Conservation (phyloP, 2,329 filamentous ascomycete species). For the Cercospora nicotianae region DNA sequence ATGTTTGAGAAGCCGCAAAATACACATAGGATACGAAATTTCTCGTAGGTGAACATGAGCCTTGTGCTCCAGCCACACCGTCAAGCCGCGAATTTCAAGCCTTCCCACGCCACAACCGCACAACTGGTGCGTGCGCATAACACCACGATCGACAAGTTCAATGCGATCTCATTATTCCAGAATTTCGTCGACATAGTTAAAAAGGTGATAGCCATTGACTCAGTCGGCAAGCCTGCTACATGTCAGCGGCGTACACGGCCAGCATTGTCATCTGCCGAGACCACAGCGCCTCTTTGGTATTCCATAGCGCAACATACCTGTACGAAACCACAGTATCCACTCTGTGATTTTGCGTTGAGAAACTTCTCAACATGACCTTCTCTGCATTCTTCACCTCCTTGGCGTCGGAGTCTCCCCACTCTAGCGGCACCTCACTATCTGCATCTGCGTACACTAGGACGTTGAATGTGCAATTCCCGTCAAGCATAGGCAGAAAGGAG, state of each 20-base stretch:
- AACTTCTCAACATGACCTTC: constrained; percentile 91
- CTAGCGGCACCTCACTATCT: constrained; percentile 92
- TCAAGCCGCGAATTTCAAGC: neutral
- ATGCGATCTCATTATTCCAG: neutral
- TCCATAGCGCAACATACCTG: constrained; percentile 47
- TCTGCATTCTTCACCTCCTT: constrained; percentile 95
- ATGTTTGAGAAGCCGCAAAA: constrained; percentile 6
- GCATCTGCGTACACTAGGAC: constrained; percentile 97
- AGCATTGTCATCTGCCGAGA: neutral
- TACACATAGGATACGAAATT: neutral
- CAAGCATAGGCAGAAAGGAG: constrained; percentile 90
- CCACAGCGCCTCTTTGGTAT: neutral
- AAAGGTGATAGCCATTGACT: neutral
- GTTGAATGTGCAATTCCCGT: constrained; percentile 97
- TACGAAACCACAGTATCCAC: constrained; percentile 97
- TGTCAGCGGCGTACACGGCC: neutral
- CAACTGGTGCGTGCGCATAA: neutral
- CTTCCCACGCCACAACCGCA: neutral
- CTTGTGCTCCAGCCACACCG: neutral
- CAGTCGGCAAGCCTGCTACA: neutral
- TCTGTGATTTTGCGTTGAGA: constrained; percentile 90
- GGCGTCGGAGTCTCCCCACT: constrained; percentile 97
- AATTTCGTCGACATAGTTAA: neutral
- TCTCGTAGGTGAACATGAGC: neutral
- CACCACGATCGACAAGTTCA: neutral